Conservation (phyloP, 768 basidiomycete species). For the Suillus subaureus region DNA sequence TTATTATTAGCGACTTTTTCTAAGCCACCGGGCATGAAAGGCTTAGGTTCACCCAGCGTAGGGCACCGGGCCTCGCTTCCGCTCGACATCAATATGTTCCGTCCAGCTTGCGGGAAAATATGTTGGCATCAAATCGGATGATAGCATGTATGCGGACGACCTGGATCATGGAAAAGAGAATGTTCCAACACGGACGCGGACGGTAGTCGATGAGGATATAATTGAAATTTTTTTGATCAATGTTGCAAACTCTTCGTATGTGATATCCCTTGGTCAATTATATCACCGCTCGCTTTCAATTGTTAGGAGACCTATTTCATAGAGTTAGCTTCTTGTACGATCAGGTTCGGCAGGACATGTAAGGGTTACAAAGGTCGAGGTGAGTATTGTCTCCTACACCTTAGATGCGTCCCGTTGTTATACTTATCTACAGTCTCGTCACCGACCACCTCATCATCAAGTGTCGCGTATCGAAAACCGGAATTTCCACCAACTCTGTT, state of each 20-base stretch:
- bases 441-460: no score
- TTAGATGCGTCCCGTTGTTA: no score
- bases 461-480: no score
- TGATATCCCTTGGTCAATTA: background rate
- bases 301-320: background rate
- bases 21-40: background rate
- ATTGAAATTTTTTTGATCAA: slow-evolving; percentile 49
- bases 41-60: background rate
- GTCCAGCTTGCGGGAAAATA: slow-evolving; percentile 20
- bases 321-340: background rate
- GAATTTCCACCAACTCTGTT: no score
- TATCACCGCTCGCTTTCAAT: background rate
- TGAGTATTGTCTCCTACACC: no score
- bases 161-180: slow-evolving; percentile 65
- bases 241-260: background rate
- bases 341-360: background rate
- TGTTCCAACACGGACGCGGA: slow-evolving; percentile 45
- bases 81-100: background rate
- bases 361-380: no score
- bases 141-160: slow-evolving; percentile 27
- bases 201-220: slow-evolving; percentile 42
- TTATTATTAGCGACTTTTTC: slow-evolving; percentile 13
- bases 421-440: no score
- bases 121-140: slow-evolving; percentile 48
- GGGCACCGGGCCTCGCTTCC: background rate